Conservation (phyloP, 2,329 filamentous ascomycete genomes). For the Claviceps sp. region DNA sequence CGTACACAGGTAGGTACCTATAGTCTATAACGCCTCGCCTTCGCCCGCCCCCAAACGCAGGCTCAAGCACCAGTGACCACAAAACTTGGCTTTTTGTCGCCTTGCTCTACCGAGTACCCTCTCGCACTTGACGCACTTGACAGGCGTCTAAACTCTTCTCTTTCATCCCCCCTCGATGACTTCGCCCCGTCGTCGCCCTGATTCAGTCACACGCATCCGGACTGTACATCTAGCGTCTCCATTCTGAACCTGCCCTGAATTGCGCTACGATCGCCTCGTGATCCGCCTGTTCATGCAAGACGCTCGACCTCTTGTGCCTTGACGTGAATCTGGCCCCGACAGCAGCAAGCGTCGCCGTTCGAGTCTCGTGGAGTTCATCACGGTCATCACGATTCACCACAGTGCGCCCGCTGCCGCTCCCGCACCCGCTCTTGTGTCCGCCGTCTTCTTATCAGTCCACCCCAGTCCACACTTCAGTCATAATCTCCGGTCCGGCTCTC, state of each 20-base stretch:
- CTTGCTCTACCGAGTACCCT: neutral
- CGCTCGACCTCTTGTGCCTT: neutral
- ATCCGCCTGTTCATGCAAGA: conserved; percentile 1
- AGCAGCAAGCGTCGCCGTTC: conserved; percentile 1
- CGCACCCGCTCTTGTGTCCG: conserved; percentile 3
- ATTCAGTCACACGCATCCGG: neutral
- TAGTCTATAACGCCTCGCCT: neutral
- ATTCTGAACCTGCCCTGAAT: neutral
- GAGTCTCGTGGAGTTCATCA: neutral
- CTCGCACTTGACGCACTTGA: neutral
- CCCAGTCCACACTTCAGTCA: neutral
- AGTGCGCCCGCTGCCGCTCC: conserved; percentile 2
- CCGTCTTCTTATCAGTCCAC: neutral
- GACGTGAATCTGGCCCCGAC: neutral
- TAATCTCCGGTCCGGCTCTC: conserved; percentile 1
- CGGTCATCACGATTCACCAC: neutral
- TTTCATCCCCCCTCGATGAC: neutral
- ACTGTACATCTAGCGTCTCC: neutral
- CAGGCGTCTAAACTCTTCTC: neutral
- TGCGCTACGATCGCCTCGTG: neutral
- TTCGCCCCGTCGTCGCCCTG: neutral
- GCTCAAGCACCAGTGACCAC: neutral
- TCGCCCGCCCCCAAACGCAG: neutral
- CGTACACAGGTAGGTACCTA: no score
- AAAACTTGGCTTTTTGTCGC: neutral